Conservation (phyloP, 441 rosid species). For the Arabidopsis lyrata region DNA sequence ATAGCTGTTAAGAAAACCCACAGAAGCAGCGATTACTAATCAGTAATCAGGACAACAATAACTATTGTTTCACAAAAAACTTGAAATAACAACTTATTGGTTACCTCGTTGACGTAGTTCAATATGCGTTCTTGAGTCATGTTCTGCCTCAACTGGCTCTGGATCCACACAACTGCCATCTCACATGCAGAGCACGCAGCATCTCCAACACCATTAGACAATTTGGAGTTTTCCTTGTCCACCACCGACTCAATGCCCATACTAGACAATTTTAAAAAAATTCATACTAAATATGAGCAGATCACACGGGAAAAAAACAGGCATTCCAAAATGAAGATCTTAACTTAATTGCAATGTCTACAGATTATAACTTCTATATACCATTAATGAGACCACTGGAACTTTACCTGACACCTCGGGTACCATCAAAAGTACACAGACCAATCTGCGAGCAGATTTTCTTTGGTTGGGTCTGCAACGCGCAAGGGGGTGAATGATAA, state of each 20-base stretch:
- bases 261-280: constrained; percentile 32
- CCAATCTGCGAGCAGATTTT: constrained; percentile 71
- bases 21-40: neutral
- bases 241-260: constrained; percentile 67
- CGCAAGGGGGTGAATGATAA: neutral
- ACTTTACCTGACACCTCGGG: constrained; percentile 62
- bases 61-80: neutral
- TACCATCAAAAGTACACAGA: constrained; percentile 71
- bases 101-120: constrained; percentile 58
- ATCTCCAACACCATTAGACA: constrained; percentile 50
- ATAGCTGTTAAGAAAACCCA: constrained; percentile 50
- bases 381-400: constrained; percentile 11
- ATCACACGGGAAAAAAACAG: neutral
- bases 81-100: constrained; percentile 1
- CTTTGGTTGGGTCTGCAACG: constrained; percentile 58
- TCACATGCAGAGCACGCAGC: constrained; percentile 71
- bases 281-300: neutral
- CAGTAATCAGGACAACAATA: constrained; percentile 24
- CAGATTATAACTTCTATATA: neutral
- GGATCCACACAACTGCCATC: constrained; percentile 81
- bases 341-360: constrained; percentile 7
- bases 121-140: constrained; percentile 60
- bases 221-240: constrained; percentile 50
- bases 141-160: constrained; percentile 63
- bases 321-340: neutral